phyloP scores from a whole-genome alignment of 345 rosid species.

The Boechera stricta region DNA sequence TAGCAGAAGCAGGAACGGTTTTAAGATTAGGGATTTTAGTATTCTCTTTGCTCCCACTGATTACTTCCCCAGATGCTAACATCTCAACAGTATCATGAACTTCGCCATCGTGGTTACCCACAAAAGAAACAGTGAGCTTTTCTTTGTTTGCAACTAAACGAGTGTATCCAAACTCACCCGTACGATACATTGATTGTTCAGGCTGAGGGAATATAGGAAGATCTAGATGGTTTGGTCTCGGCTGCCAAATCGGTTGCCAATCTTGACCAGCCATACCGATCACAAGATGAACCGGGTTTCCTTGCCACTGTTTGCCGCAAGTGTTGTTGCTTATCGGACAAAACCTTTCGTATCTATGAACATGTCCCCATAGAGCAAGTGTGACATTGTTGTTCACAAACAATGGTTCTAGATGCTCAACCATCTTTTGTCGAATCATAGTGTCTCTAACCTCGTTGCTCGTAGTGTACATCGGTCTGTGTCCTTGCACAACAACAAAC shows the following conservation, averaged over 20 bases:
- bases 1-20: conserved; percentile 30
- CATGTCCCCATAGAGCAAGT: conserved; percentile 95
- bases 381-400: conserved; percentile 73
- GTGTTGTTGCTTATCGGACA: conserved; percentile 85
- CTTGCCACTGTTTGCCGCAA: conserved; percentile 66
- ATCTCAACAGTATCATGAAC: conserved; percentile 87
- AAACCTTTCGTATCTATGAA: conserved; percentile 93
- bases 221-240: conserved; percentile 70
- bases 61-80: conserved; percentile 70
- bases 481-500: conserved; percentile 83
- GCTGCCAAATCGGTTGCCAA: conserved; percentile 92
- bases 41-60: conserved; percentile 48
- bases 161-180: conserved; percentile 93
- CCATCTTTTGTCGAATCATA: conserved; percentile 60
- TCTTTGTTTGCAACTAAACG: conserved; percentile 79
- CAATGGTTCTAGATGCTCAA: conserved; percentile 82
- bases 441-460: conserved; percentile 70
- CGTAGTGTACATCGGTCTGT: conserved; percentile 95
- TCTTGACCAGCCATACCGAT: conserved; percentile 98
- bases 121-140: conserved; percentile 73
- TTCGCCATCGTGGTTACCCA: conserved; percentile 89
- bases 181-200: conserved; percentile 70
- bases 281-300: conserved; percentile 84
- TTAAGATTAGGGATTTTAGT: not conserved
- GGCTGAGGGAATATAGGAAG: conserved; percentile 86